Evolutionary conservation across 441 rosid species (phyloP).

Genomic region (Cnidoscolus chayamansa): DNA sequence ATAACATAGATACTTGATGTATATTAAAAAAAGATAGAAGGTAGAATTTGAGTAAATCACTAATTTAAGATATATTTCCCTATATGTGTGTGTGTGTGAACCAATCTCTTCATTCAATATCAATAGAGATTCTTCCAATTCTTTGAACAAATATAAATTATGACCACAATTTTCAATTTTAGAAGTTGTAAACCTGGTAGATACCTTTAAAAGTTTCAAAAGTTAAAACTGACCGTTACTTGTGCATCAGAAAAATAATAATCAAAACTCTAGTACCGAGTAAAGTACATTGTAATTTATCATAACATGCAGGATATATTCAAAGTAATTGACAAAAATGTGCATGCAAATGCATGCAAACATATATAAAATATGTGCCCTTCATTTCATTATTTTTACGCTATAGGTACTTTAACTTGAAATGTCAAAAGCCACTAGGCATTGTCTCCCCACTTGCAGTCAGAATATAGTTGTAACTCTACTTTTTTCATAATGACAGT

Average conservation of each 20-base stretch:
- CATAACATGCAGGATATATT: not conserved
- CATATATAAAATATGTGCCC: not conserved
- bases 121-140: too few relatives aligned
- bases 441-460: not conserved
- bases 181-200: not conserved
- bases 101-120: too few relatives aligned
- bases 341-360: not conserved
- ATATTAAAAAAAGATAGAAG: too few relatives aligned
- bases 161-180: not conserved
- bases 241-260: conserved; percentile 2
- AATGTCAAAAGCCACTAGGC: not conserved
- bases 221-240: not conserved
- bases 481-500: not conserved
- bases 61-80: too few relatives aligned
- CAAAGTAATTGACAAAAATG: not conserved
- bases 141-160: not conserved
- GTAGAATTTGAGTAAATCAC: too few relatives aligned
- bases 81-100: too few relatives aligned
- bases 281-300: not conserved
- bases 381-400: not conserved
- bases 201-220: not conserved
- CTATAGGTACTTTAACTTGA: not conserved
- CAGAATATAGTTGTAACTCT: not conserved
- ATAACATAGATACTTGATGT: too few relatives aligned
- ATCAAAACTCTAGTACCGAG: not conserved